Conservation (phyloP, 345 rosid genomes). For the Boechera retrofracta region DNA sequence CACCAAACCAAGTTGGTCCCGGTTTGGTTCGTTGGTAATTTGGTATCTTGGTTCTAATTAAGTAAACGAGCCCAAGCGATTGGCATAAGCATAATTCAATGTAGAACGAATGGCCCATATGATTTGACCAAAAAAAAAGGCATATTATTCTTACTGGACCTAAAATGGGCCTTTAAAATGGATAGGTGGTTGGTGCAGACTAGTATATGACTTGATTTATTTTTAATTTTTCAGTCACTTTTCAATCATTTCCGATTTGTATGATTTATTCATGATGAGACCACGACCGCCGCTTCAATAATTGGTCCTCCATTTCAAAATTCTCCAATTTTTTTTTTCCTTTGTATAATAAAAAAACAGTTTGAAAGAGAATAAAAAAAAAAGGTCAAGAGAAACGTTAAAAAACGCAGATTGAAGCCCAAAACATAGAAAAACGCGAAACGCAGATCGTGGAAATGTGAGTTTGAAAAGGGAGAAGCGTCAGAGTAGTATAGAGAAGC, state of each 20-base stretch:
- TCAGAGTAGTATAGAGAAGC: conserved; percentile 28
- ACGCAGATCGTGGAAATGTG: conserved; percentile 40
- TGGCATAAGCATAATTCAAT: background rate
- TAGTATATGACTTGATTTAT: conserved; percentile 11
- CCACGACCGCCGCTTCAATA: conserved; percentile 49
- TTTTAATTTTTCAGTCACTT: conserved; percentile 28
- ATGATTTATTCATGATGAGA: conserved; percentile 48
- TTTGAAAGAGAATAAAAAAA: background rate
- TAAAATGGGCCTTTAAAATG: conserved; percentile 8
- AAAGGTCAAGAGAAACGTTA: conserved; percentile 37
- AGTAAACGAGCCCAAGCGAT: background rate
- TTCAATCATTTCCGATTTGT: conserved; percentile 46
- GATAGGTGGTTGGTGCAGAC: conserved; percentile 31
- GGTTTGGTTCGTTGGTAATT: background rate
- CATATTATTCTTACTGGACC: background rate
- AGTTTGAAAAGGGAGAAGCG: conserved; percentile 22
- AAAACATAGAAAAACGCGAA: conserved; percentile 40
- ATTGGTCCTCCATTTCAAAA: conserved; percentile 40
- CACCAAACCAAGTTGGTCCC: too few relatives aligned
- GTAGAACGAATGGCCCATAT: background rate
- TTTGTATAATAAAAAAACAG: background rate
- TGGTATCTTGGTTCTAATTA: conserved; percentile 7
- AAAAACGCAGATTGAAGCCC: conserved; percentile 10
- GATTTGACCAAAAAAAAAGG: background rate
- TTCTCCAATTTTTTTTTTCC: background rate